Evolutionary conservation across 495 filamentous ascomycete species (phyloP).

Genomic region (Schizothecium vesticola): DNA sequence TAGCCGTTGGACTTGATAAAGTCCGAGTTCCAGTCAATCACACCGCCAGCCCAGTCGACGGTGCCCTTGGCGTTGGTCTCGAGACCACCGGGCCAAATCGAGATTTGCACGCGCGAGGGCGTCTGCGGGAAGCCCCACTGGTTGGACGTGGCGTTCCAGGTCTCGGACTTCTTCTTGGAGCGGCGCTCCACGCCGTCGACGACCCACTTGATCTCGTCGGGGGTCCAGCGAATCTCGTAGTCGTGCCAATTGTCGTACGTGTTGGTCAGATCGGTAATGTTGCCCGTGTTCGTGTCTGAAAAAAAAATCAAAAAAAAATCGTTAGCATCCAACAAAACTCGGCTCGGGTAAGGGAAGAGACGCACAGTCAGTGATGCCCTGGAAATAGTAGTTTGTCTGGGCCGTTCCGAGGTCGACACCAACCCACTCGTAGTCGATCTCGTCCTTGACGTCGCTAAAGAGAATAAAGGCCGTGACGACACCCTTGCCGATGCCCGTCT

Average conservation of each 20-base stretch:
- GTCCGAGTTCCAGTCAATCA: conserved; percentile 76
- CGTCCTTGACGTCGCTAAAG: conserved; percentile 90
- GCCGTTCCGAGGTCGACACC: conserved; percentile 69
- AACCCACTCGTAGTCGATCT: conserved; percentile 95
- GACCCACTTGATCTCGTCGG: conserved; percentile 76
- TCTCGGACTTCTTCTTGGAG: conserved; percentile 64
- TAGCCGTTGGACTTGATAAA: conserved; percentile 81
- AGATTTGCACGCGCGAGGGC: conserved; percentile 87
- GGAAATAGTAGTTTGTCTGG: conserved; percentile 96
- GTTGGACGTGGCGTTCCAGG: conserved; percentile 78
- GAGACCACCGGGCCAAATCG: conserved; percentile 90
- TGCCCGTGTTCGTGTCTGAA: conserved; percentile 66
- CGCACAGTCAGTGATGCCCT: conserved; percentile 89
- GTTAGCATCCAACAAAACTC: conserved; percentile 19
- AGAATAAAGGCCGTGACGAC: conserved; percentile 96
- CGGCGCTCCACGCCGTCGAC: conserved; percentile 75
- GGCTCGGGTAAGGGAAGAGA: conserved; percentile 6
- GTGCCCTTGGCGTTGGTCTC: conserved; percentile 76
- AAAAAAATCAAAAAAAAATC: too few species aligned
- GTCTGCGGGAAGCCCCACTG: conserved; percentile 89
- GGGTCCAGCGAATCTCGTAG: conserved; percentile 91
- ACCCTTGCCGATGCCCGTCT: conserved; percentile 76
- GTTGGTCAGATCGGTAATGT: conserved; percentile 59
- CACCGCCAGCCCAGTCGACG: conserved; percentile 84
- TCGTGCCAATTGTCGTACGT: conserved; percentile 79